A percentile compares a stretch with the other conserved stretches of the same genome.
Evolutionary conservation across 83 land plant genomes (phyloP).

Genomic region (Isoetes engelmannii): DNA sequence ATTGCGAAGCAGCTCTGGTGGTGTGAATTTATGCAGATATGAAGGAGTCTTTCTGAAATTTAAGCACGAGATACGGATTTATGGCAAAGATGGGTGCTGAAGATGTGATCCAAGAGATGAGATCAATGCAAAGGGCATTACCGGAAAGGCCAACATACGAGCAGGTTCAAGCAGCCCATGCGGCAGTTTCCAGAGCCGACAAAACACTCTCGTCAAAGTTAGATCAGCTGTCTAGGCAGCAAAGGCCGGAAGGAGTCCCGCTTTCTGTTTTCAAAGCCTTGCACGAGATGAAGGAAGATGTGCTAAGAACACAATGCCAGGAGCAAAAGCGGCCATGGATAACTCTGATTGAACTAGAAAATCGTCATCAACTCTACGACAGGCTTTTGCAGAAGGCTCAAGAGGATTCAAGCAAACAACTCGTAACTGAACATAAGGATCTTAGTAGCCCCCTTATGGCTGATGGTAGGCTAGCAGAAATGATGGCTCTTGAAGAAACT

Average conservation of each 20-base stretch:
- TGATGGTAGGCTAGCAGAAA: too few species aligned
- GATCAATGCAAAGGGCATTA: slow-evolving; percentile 7
- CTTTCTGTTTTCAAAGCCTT: slow-evolving; percentile 19
- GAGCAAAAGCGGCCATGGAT: slow-evolving; percentile 23
- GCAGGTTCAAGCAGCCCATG: slow-evolving; percentile 19
- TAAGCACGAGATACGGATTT: too few species aligned
- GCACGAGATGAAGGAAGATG: slow-evolving; percentile 31
- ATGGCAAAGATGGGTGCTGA: neutral
- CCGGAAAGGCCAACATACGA: slow-evolving; percentile 24
- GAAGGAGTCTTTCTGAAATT: too few species aligned
- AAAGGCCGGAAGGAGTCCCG: slow-evolving; percentile 23
- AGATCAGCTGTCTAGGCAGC: slow-evolving; percentile 24
- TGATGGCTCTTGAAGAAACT: too few species aligned
- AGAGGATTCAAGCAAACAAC: neutral
- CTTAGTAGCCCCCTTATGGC: neutral
- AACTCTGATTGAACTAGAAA: slow-evolving; percentile 18
- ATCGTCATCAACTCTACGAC: slow-evolving; percentile 20
- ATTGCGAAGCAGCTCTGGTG: too few species aligned
- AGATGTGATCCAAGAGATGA: slow-evolving; percentile 22
- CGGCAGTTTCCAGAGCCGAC: slow-evolving; percentile 20
- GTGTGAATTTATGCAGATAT: too few species aligned
- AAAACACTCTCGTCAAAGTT: slow-evolving; percentile 4
- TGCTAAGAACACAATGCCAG: slow-evolving; percentile 18
- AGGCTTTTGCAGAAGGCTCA: slow-evolving; percentile 11
- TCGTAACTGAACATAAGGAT: neutral